Evolutionary conservation across 768 basidiomycete species (phyloP).

Genomic region (Lactifluus echinatus): DNA sequence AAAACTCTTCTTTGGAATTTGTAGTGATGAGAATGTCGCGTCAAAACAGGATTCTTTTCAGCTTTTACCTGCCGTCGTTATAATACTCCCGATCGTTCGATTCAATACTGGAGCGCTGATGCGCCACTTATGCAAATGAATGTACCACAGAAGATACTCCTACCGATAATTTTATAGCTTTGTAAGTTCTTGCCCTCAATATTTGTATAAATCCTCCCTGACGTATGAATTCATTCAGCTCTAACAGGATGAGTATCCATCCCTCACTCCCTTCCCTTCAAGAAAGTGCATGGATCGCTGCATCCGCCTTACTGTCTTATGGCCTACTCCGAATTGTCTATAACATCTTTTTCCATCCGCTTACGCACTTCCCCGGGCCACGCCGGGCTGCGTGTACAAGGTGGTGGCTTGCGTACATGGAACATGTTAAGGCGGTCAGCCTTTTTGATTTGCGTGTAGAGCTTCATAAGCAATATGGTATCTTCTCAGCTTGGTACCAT

Average conservation of each 20-base stretch:
- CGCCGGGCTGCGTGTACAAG: constrained; percentile 14
- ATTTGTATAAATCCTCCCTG: background rate
- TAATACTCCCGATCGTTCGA: no score
- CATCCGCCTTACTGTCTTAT: background rate
- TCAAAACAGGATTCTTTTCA: no score
- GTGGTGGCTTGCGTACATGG: constrained; percentile 15
- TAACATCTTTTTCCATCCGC: constrained; percentile 12
- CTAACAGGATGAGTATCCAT: background rate
- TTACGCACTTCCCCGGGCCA: constrained; percentile 12
- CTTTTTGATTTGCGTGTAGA: constrained; percentile 5
- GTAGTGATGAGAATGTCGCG: no score
- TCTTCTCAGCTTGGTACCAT: no score
- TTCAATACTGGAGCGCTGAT: no score
- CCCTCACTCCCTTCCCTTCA: background rate
- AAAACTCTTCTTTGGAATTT: no score
- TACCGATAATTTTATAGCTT: no score
- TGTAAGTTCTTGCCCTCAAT: no score
- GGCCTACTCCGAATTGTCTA: background rate
- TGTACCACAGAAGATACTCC: no score
- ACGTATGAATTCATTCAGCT: background rate
- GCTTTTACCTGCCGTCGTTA: no score
- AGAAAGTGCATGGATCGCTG: background rate
- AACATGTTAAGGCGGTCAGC: constrained; percentile 1
- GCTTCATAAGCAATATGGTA: constrained; percentile 11
- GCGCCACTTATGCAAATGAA: no score